Conservation (phyloP, 495 filamentous ascomycete genomes). For the Annulohypoxylon bovei region DNA sequence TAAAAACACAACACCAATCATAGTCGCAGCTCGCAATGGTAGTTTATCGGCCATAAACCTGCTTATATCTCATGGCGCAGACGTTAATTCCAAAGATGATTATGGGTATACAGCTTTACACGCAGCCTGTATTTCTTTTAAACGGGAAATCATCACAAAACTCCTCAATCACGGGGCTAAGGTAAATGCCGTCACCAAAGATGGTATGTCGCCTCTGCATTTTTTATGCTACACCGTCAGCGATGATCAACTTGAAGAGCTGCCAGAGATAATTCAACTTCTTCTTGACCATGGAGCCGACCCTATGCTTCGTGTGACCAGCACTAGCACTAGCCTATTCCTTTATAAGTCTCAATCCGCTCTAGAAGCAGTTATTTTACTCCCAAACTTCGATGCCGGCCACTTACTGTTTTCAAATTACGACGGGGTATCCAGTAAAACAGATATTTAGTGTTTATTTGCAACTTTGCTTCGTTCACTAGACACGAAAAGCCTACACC, state of each 20-base stretch:
- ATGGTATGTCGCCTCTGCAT: not conserved
- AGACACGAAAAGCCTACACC: not conserved
- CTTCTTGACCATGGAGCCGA: conserved; percentile 6
- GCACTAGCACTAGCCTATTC: not conserved
- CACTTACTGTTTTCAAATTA: conserved; percentile 1
- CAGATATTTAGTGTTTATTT: conserved; percentile 10
- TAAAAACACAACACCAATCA: not conserved
- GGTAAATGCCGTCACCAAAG: conserved; percentile 1
- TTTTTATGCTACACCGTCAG: conserved; percentile 1
- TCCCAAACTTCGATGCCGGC: not conserved
- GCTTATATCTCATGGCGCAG: conserved; percentile 8
- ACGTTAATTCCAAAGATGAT: conserved; percentile 9
- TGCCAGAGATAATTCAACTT: not conserved
- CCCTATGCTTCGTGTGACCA: not conserved
- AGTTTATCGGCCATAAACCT: not conserved
- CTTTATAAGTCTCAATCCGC: not conserved
- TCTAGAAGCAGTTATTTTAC: not conserved
- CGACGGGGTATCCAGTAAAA: not conserved
- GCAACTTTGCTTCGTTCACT: not conserved
- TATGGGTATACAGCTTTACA: conserved; percentile 14
- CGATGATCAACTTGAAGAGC: not conserved
- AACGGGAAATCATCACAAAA: not conserved
- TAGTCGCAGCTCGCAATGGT: conserved; percentile 5
- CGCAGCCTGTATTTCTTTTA: conserved; percentile 2
- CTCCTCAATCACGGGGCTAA: not conserved